phyloP scores from a whole-genome alignment of 306 rosid genomes.

The Lablab purpureus region DNA sequence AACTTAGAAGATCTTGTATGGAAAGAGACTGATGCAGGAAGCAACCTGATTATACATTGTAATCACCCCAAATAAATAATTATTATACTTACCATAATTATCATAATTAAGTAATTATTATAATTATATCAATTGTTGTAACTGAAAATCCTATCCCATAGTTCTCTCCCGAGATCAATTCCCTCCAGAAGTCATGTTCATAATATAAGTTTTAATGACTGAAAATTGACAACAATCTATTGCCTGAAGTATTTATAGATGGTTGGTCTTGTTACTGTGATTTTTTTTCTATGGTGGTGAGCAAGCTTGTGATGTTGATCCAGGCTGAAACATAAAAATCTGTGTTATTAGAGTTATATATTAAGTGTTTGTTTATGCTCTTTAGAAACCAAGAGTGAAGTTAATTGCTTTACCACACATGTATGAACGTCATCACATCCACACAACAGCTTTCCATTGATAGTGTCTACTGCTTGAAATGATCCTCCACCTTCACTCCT shows the following conservation, averaged over 20 bases:
- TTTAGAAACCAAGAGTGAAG: not conserved
- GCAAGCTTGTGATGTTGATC: conserved; percentile 61
- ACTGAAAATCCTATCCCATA: too few species aligned
- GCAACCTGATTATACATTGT: too few species aligned
- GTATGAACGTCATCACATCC: conserved; percentile 74
- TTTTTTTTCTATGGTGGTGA: conserved; percentile 26
- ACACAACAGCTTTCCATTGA: conserved; percentile 81
- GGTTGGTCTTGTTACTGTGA: not conserved
- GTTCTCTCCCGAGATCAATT: too few species aligned
- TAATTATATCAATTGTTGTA: too few species aligned
- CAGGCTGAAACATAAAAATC: conserved; percentile 50
- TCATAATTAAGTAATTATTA: too few species aligned
- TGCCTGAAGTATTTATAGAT: not conserved
- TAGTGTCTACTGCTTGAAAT: conserved; percentile 76
- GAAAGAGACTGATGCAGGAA: too few species aligned
- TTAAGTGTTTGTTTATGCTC: not conserved
- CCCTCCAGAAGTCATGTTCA: not conserved
- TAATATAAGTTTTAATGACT: not conserved
- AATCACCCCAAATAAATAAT: too few species aligned
- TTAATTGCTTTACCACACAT: conserved; percentile 60
- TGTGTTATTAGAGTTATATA: not conserved
- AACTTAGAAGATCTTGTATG: too few species aligned
- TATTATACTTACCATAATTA: too few species aligned
- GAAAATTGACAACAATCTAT: not conserved
- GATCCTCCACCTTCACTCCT: conserved; percentile 91